Evolutionary conservation across 352 stramenopile genomes (phyloP), one percentile per base, ranked within the genome.

Genomic region (Globisporangium sylvaticum): DNA sequence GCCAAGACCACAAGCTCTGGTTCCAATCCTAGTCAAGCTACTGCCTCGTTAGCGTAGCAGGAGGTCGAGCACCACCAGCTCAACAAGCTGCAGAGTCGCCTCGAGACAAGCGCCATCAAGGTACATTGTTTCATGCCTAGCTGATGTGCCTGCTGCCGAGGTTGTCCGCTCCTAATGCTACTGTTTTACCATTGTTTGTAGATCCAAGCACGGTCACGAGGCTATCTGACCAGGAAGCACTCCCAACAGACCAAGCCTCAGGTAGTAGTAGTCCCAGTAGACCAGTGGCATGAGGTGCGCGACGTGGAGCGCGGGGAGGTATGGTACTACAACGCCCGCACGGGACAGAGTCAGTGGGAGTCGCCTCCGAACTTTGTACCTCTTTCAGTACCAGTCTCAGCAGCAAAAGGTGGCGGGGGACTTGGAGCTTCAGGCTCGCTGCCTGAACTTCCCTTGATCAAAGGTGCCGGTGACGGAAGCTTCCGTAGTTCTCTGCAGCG

Each of bases 311-410:
- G 73, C 8, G 78, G 74, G 6, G 86, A 93, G 46, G 77, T 88
- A 15, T 95, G 87, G 87, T 95, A 87, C 67, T 95, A 94, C 73
- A 95, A 95, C 60, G 68, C 76, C 2, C 60, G 61, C 1, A 94
- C 85, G 5, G 84, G 84, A 3, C 68, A 84, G 15, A 93, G 84
- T 69, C 85, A 95, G 54, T 95, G 87, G 87, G 84, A 91, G 52
- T 72, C 70, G 9, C 86, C 88, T 0, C 32, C 44, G 7, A 52
- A 52, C 31, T 79, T 79, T n/a, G 29, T 57, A 3, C 18, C 39
- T 6, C n/a, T 48, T 2, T 31, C 53, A 58, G 53, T 58, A 12
- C 25, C 62, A 20, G 39, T 4, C 6, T 5, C 32, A 64, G 20
- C 52, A 42, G 1, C 50, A 32, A 24, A 32, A 29, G n/a, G 25